Conservation (phyloP, 768 basidiomycete species). For the Lentinula guzmanii region DNA sequence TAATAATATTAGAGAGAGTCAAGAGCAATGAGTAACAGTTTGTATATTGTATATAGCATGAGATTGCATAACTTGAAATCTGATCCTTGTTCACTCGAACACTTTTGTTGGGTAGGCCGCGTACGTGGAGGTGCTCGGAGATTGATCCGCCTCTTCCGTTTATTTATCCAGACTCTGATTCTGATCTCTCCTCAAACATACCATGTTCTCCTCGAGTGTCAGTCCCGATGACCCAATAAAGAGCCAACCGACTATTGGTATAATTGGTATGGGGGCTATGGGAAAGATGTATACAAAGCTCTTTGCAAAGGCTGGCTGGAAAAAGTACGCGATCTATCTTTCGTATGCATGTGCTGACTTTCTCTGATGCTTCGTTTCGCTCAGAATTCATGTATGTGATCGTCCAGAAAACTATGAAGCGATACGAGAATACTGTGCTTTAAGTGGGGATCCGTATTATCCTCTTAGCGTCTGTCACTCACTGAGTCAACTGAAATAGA, state of each 20-base stretch:
- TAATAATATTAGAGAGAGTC: constrained; percentile 16
- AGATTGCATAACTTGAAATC: too few relatives aligned
- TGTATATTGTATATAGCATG: background rate
- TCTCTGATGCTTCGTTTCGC: constrained; percentile 3
- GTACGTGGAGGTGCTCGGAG: background rate
- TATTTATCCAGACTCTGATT: background rate
- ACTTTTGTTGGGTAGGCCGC: background rate
- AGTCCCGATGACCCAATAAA: constrained; percentile 6
- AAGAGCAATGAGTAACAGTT: constrained; percentile 10
- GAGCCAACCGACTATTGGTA: constrained; percentile 74
- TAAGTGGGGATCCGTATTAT: constrained; percentile 33
- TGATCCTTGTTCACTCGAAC: too few relatives aligned
- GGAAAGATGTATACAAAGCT: constrained; percentile 85
- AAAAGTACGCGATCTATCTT: constrained; percentile 45
- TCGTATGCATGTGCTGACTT: background rate
- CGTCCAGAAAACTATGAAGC: constrained; percentile 64
- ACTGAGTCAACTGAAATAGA: constrained; percentile 25
- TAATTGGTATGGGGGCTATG: constrained; percentile 99
- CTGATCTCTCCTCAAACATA: background rate
- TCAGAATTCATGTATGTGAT: constrained; percentile 89
- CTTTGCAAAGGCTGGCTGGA: constrained; percentile 80
- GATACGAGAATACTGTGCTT: constrained; percentile 47
- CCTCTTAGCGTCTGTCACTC: background rate
- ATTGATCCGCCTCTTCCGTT: too few relatives aligned
- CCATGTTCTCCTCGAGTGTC: constrained; percentile 5